Conservation (phyloP, 306 rosid genomes). For the Rosa persica region DNA sequence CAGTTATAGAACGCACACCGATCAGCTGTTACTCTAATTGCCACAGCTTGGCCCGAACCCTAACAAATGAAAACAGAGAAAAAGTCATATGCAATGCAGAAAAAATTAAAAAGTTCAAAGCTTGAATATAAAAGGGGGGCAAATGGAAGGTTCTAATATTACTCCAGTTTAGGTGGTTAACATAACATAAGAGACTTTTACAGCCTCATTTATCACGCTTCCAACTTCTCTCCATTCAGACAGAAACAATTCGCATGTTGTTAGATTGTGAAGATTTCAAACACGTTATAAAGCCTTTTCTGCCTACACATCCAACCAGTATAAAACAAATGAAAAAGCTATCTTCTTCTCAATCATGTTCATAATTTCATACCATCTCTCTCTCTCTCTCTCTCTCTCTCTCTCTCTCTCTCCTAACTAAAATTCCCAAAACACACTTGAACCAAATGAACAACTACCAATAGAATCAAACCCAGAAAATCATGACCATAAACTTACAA, state of each 20-base stretch:
- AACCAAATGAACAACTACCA: neutral
- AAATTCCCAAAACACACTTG: neutral
- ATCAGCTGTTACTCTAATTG: slow-evolving; percentile 87
- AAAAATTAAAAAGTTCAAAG: neutral
- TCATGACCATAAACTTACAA: neutral
- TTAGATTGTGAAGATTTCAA: neutral
- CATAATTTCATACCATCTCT: neutral
- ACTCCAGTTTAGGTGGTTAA: neutral
- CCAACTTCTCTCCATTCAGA: neutral
- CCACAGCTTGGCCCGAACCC: slow-evolving; percentile 99
- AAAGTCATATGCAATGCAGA: neutral
- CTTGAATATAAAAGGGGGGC: neutral
- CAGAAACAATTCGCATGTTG: neutral
- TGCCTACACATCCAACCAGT: neutral
- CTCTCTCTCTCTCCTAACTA: neutral
- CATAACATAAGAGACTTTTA: neutral
- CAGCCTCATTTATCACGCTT: neutral
- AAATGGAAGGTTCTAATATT: neutral
- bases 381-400: neutral
- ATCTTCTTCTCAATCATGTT: neutral
- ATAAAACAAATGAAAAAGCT: neutral
- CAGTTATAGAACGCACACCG: slow-evolving; percentile 91
- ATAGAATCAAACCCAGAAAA: slow-evolving; percentile 2
- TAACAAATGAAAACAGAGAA: slow-evolving; percentile 23
- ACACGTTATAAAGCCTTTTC: neutral